A percentile compares a stretch with the other conserved stretches of the same genome.
These are phyloP conservation scores for Aspergillus nanangensis DNA, from an alignment of 495 filamentous ascomycete genomes.

Conservation along the genomic window DNA sequence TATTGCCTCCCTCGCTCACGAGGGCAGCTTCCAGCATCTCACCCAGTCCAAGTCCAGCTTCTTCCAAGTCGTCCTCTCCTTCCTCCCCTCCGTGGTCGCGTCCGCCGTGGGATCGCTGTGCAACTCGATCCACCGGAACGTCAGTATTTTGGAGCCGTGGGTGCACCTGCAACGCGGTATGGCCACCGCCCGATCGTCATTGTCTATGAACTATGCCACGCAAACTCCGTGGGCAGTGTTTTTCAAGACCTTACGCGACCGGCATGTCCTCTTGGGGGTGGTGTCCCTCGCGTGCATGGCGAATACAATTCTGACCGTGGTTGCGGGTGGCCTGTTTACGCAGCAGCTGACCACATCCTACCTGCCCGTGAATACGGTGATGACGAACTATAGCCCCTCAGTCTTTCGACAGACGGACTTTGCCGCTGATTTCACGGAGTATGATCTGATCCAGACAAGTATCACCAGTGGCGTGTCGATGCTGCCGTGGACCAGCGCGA, in stretches of 20 bases:
- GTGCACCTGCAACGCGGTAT: constrained; percentile 40
- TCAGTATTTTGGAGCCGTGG: constrained; percentile 41
- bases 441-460: constrained; percentile 38
- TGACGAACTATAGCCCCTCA: constrained; percentile 32
- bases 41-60: constrained; percentile 34
- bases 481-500: constrained; percentile 32
- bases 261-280: constrained; percentile 26
- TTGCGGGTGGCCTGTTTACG: constrained; percentile 35
- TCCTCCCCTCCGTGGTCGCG: constrained; percentile 35
- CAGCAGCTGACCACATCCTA: constrained; percentile 29
- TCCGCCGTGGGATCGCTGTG: constrained; percentile 33
- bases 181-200: constrained; percentile 22
- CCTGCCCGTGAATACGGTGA: constrained; percentile 19
- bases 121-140: constrained; percentile 36
- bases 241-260: constrained; percentile 27
- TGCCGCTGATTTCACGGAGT: constrained; percentile 35
- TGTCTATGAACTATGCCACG: constrained; percentile 36
- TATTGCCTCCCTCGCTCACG: constrained; percentile 24
- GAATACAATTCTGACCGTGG: constrained; percentile 31
- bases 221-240: constrained; percentile 34
- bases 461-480: constrained; percentile 35
- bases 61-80: constrained; percentile 32
- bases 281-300: constrained; percentile 32
- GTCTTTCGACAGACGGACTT: constrained; percentile 30
- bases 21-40: constrained; percentile 32